Conservation (phyloP, 1,139 yeast species). For the Pichia sp. region DNA sequence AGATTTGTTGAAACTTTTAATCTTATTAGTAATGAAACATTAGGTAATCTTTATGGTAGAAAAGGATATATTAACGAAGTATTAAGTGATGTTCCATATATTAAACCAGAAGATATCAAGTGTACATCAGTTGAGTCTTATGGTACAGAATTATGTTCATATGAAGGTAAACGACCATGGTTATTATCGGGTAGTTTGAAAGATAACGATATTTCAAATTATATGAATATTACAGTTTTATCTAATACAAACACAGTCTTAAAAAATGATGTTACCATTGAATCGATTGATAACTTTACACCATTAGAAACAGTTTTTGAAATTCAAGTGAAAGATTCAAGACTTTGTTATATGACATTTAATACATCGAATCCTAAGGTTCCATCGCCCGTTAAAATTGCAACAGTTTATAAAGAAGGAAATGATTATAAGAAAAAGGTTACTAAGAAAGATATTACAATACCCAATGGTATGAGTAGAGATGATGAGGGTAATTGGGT, state of each 20-base stretch:
- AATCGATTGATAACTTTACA: constrained; percentile 47
- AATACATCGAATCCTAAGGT: constrained; percentile 30
- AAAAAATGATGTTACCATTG: neutral
- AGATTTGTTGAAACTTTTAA: constrained; percentile 58
- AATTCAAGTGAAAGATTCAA: constrained; percentile 53
- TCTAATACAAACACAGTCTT: constrained; percentile 39
- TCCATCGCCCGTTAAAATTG: constrained; percentile 53
- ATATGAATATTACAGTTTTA: constrained; percentile 44
- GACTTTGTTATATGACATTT: constrained; percentile 58
- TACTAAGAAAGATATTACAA: neutral
- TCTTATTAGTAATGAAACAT: constrained; percentile 23
- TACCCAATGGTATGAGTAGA: constrained; percentile 46
- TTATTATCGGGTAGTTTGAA: constrained; percentile 36
- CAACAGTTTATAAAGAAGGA: constrained; percentile 42
- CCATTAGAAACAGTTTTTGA: constrained; percentile 59
- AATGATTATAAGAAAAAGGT: constrained; percentile 13
- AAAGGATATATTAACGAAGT: constrained; percentile 38
- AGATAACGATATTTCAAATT: constrained; percentile 35
- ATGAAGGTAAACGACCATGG: constrained; percentile 49
- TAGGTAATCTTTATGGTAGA: constrained; percentile 48
- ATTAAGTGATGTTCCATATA: constrained; percentile 57
- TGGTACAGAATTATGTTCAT: constrained; percentile 50
- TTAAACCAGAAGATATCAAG: constrained; percentile 30
- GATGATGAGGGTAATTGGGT: constrained; percentile 46
- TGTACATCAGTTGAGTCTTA: constrained; percentile 33